Conservation (phyloP, 2,329 filamentous ascomycete species). For the Ceratocystis cubensis region DNA sequence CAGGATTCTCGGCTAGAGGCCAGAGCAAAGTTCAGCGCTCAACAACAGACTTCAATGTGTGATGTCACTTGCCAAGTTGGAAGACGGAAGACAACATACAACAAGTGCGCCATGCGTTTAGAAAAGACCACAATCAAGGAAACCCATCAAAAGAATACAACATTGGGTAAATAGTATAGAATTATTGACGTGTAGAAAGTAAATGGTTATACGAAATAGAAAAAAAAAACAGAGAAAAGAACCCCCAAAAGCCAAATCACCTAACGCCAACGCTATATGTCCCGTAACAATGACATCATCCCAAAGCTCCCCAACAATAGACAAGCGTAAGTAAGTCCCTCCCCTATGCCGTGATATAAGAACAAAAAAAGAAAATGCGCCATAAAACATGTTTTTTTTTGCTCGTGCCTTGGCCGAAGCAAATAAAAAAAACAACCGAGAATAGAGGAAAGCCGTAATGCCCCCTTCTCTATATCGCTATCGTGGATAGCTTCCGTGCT, state of each 20-base stretch:
- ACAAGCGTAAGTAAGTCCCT: background rate
- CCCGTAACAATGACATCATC: background rate
- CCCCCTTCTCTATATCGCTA: background rate
- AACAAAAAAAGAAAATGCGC: background rate
- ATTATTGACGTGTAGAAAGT: no score
- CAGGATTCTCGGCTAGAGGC: slow-evolving; percentile 83
- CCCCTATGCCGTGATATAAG: background rate
- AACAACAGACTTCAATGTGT: slow-evolving; percentile 76
- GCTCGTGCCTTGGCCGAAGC: background rate
- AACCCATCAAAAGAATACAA: no score
- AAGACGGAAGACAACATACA: no score
- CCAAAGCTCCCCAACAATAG: background rate
- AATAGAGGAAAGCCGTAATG: no score
- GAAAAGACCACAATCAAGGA: no score
- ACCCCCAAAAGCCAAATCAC: background rate
- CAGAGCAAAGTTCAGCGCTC: slow-evolving; percentile 67
- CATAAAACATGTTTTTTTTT: no score
- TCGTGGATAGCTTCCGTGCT: slow-evolving; percentile 3
- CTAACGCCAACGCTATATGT: background rate
- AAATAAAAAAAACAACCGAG: background rate
- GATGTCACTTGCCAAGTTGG: background rate
- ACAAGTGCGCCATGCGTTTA: no score
- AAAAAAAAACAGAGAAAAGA: no score
- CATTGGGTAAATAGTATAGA: no score
- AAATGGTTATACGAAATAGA: no score